A percentile compares a stretch with the other conserved stretches of the same genome.
phyloP scores from a whole-genome alignment of 345 rosid species.

The Eucalyptus victrix region DNA sequence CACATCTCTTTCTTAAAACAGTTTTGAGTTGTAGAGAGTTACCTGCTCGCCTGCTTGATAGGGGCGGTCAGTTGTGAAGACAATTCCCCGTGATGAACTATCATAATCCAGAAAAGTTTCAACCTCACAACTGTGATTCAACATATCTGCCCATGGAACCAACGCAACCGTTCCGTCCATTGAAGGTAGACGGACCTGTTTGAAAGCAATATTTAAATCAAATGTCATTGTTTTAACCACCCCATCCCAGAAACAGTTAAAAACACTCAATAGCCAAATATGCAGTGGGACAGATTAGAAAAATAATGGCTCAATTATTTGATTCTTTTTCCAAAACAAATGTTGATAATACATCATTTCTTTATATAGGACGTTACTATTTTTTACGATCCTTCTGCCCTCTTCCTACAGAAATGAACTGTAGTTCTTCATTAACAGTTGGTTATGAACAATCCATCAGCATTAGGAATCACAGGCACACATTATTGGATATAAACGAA shows the following conservation, averaged over 20 bases:
- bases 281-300: neutral
- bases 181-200: constrained; percentile 83
- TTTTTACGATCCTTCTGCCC: neutral
- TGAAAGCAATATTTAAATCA: neutral
- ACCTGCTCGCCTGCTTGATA: constrained; percentile 99
- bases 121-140: constrained; percentile 93
- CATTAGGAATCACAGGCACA: neutral
- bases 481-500: neutral
- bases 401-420: neutral
- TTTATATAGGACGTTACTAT: neutral
- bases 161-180: constrained; percentile 89
- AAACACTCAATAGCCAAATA: neutral
- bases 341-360: neutral
- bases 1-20: neutral
- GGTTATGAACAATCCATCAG: neutral
- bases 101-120: constrained; percentile 92
- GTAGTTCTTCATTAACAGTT: neutral
- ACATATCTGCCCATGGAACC: constrained; percentile 99
- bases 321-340: neutral
- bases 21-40: constrained; percentile 1
- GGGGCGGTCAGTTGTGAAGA: constrained; percentile 63
- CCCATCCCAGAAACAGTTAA: neutral
- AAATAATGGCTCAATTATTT: neutral
- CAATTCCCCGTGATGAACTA: constrained; percentile 76
- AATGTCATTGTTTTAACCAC: neutral